Conservation (phyloP, 1,284 basidiomycete species). For the Laetiporus sulphureus region DNA sequence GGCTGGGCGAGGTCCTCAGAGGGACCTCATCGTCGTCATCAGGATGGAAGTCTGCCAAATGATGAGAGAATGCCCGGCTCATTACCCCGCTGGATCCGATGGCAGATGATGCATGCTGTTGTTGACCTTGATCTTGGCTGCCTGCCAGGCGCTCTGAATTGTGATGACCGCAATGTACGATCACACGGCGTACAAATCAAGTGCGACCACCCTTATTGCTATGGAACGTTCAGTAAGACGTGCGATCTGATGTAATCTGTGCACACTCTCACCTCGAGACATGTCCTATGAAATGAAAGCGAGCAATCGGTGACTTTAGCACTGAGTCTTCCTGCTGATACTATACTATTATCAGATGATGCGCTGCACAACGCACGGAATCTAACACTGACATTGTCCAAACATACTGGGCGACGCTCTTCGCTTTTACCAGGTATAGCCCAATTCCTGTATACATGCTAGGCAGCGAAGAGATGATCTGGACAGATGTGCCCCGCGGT, state of each 20-base stretch:
- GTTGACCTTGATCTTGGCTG: background rate
- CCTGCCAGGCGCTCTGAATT: background rate
- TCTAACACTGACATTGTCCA: conserved; percentile 59
- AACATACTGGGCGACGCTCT: conserved; percentile 67
- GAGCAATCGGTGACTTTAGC: conserved; percentile 55
- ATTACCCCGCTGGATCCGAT: background rate
- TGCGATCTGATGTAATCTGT: too few relatives aligned
- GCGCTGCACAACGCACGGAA: background rate
- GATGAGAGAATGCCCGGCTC: background rate
- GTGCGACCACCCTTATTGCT: conserved; percentile 25
- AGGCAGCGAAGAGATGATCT: conserved; percentile 52
- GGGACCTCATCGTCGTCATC: background rate
- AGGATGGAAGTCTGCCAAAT: background rate
- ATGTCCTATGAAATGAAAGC: conserved; percentile 72
- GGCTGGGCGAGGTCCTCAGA: too few relatives aligned
- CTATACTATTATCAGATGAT: conserved; percentile 37
- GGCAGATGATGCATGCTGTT: background rate
- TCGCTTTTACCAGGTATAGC: conserved; percentile 50
- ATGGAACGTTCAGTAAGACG: too few relatives aligned
- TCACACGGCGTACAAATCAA: conserved; percentile 23
- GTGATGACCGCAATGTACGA: conserved; percentile 4
- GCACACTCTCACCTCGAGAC: conserved; percentile 49
- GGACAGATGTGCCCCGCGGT: conserved; percentile 50
- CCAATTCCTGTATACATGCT: conserved; percentile 62
- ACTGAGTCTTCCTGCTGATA: conserved; percentile 52